phyloP scores from a whole-genome alignment of 768 basidiomycete genomes.

The Podaxis sp. region DNA sequence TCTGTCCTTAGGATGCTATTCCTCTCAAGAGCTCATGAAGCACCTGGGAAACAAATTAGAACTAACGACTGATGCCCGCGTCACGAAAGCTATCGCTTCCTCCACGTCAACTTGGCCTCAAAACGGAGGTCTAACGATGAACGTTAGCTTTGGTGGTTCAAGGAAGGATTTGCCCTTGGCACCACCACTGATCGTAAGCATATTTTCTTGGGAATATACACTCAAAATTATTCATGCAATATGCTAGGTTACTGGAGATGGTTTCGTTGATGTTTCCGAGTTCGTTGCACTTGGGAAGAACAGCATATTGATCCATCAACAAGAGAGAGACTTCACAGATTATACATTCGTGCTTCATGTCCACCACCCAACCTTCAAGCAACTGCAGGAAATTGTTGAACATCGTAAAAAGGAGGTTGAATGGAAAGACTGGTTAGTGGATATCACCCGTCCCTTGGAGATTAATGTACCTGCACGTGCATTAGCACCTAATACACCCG shows the following conservation, averaged over 20 bases:
- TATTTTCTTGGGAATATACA: not conserved
- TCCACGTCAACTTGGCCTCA: conserved; percentile 45
- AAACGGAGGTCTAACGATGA: conserved; percentile 34
- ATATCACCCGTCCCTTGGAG: conserved; percentile 19
- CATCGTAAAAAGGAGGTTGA: conserved; percentile 31
- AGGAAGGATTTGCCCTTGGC: conserved; percentile 36
- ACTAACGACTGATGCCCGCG: conserved; percentile 17
- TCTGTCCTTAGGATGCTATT: conserved; percentile 47
- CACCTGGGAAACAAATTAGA: conserved; percentile 18
- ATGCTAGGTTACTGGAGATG: conserved; percentile 44
- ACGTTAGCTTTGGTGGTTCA: conserved; percentile 28
- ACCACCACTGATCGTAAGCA: conserved; percentile 40
- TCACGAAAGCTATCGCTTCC: conserved; percentile 18
- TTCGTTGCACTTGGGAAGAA: conserved; percentile 43
- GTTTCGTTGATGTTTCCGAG: conserved; percentile 51
- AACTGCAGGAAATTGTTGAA: conserved; percentile 36
- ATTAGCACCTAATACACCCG: not conserved
- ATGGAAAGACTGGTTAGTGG: conserved; percentile 43
- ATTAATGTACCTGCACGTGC: not conserved
- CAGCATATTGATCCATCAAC: conserved; percentile 41
- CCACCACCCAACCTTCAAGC: conserved; percentile 48
- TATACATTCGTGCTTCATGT: conserved; percentile 47
- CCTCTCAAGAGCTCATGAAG: conserved; percentile 22
- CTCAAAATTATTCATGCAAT: not conserved
- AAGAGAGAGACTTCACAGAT: conserved; percentile 37